These are phyloP conservation scores for Fusarium mangiferae DNA, from an alignment of 2,329 filamentous ascomycete species.

Conservation along the genomic window DNA sequence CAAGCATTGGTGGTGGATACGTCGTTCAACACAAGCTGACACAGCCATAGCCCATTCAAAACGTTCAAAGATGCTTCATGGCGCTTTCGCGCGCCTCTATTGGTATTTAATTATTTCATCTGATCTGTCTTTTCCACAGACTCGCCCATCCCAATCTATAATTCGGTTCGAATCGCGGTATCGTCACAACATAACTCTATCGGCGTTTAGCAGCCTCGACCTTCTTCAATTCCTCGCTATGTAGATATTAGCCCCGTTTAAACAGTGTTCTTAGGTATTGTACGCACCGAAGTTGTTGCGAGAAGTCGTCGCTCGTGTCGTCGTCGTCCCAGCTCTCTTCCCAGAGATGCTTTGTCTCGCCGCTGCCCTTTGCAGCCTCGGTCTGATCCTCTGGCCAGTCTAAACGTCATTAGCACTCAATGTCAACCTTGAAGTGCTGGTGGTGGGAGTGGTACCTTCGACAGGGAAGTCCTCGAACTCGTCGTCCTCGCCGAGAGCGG, in stretches of 20 bases:
- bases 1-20: background rate
- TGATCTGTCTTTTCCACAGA: background rate
- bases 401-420: constrained; percentile 49
- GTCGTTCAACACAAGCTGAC: background rate
- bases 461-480: constrained; percentile 99
- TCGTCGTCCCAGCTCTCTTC: constrained; percentile 99
- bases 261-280: background rate
- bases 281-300: constrained; percentile 87
- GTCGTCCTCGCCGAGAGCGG: constrained; percentile 92
- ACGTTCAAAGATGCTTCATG: background rate
- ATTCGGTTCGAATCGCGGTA: background rate
- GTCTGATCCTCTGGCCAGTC: constrained; percentile 95
- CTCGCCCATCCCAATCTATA: background rate
- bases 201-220: constrained; percentile 80
- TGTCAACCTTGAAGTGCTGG: fast-evolving
- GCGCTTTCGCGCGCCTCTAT: background rate
- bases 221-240: constrained; percentile 92
- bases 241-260: constrained; percentile 2
- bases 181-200: constrained; percentile 44
- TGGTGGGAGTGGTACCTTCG: constrained; percentile 71
- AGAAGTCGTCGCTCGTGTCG: constrained; percentile 96
- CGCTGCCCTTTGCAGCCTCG: constrained; percentile 77
- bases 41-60: background rate
- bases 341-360: constrained; percentile 84
- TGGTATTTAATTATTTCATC: background rate